Evolutionary conservation across 306 rosid species (phyloP), one percentile per base, ranked within the genome.

Genomic region (Psophocarpus tetragonolobus): DNA sequence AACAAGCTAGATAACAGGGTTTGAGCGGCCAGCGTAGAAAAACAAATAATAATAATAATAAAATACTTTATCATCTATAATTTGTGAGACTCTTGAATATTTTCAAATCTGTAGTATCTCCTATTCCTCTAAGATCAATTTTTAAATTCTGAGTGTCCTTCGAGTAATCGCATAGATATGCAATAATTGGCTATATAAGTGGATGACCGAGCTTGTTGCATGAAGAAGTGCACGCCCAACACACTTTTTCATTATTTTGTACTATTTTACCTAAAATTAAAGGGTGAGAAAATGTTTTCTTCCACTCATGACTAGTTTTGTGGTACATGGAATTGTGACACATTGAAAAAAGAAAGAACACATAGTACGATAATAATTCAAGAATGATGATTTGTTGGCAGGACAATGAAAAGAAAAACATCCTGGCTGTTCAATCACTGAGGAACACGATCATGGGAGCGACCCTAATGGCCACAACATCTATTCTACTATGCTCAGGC

Each of bases 361-460:
- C 12, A 58, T 17, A 13, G n/a, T 23, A 54, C 24, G 1, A 27
- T 3, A 73, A 60, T 42, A 42, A 44, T 17, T 9, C 12, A 3
- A 10, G 10, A 33, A 4, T 21, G 39, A 39, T 68, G 6, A 13
- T 11, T 58, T 17, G 69, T 35, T 65, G 29, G 58, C 89, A 96
- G 99, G 99, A 96, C 63, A 93, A 92, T 70, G 98, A 96, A 10
- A 96, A 96, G 88, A 96, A 93, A 64, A 96, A 93, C 71, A 93
- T 96, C 69, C 73, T 96, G 1, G 99, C 98, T 0, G 96, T 96
- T 23, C 99, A 96, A 83, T 84, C 99, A 2, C 88, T 93, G 0
- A 80, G 99, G 65, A 93, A 96, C 87, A 84, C 93, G 10, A 81
- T 93, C 75, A 96, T 93, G 99, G 99, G 96, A 23, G 87, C 92